phyloP scores from a whole-genome alignment of 2,329 filamentous ascomycete genomes.

The Tolypocladium nubicola region DNA sequence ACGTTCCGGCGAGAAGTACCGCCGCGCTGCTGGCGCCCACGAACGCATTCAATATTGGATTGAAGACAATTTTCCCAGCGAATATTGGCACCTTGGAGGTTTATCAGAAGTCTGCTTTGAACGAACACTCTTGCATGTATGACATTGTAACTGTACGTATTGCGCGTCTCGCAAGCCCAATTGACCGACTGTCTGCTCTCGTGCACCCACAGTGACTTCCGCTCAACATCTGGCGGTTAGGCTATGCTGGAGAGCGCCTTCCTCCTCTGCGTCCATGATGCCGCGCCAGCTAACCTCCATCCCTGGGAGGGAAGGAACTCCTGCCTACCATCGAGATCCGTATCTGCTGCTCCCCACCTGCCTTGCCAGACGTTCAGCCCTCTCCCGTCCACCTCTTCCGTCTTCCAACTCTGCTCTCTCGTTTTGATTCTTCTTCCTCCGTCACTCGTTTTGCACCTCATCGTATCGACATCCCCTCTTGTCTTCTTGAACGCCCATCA shows the following conservation, averaged over 20 bases:
- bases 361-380: neutral
- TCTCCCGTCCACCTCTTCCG: neutral
- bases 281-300: neutral
- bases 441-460: slow-evolving; percentile 3
- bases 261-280: neutral
- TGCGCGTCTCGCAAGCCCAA: neutral
- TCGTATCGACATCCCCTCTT: slow-evolving; percentile 2
- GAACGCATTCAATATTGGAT: neutral
- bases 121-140: neutral
- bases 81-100: neutral
- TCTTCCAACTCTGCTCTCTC: neutral
- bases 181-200: neutral
- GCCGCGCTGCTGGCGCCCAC: neutral
- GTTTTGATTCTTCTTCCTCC: neutral
- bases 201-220: neutral
- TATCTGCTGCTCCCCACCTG: neutral
- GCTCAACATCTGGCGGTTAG: neutral
- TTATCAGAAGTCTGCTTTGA: neutral
- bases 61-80: neutral
- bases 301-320: neutral
- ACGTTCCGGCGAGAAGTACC: neutral
- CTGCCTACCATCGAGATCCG: neutral
- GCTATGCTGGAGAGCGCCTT: neutral
- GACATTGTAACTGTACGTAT: neutral
- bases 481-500: slow-evolving; percentile 6